Base-by-base conservation (phyloP, 169 alveolate species). In the Plasmodium chabaudi region DNA sequence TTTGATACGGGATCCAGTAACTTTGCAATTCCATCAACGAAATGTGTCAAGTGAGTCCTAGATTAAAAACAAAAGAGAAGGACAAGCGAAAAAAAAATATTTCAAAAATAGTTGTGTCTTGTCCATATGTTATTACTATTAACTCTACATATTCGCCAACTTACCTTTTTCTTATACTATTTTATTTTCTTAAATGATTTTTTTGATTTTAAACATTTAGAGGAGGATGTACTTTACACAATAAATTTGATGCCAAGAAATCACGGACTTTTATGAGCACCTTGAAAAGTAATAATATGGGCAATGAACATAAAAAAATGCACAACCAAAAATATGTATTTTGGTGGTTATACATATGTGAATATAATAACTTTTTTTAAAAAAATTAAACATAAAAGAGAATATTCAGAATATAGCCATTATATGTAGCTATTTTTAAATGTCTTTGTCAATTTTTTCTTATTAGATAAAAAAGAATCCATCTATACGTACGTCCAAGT, bases 1-100 rank as follows among this genome's bases (percentile, higher is more conserved):
- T 55, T 94, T 56, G 88, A 96, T 69, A 96, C 98, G 13, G 98
- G 98, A 1, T 94, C 97, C 34, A 94, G 97, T 74, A 96, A 96
- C 72, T 91, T 96, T 4, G 96, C 97, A 97, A 88, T 96, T 5
- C 98, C 98, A 2, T 95, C 97, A 17, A 91, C 87, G 39, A 93
- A 93, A 75, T 96, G 98, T 23, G 47, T 75, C 34, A 75, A 44
- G 88, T 75, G 46, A 15, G 57, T 5, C 5, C 5, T 53, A 34
- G 13, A 63, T 73, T 47, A 39, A 60, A 21, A 1, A 10, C 57
- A 6, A 21, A 46, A 15, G 51, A 12, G 9, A 23, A 12, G 10
- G 47, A 86, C 39, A 23, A 60, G 19, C 0, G 13, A 65, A 57
- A 57, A 56, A 57, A 15, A 57, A 13, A 57, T 15, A 5, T 0